Base-by-base conservation (phyloP, 352 stramenopile species). In the Globisporangium middletonii region DNA sequence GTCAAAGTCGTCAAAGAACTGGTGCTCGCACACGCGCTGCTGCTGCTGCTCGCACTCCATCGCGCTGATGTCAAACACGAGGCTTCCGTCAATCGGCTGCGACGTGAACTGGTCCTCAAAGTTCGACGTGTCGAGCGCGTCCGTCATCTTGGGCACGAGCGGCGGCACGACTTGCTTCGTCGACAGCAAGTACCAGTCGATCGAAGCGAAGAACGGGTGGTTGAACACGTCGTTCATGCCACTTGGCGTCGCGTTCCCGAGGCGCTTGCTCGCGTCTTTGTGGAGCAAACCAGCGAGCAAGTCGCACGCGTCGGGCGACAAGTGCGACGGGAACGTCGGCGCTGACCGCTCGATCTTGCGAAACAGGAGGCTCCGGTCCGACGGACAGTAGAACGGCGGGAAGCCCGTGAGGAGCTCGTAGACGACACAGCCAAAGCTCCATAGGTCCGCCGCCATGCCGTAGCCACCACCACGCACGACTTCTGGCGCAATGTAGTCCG, bases 261-360 rank as follows among this genome's bases (percentile, higher is more conserved):
- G 60, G 54, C 85, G 83, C 62, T 86, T 54, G 30, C 35, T 59
- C 3, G 71, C 60, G 41, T 93, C 76, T 58, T 93, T 90, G 48
- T 75, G 65, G 33, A 94, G 57, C 53, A 91, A 47, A 1, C 73
- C 71, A 4, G 71, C 62, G n/a, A 94, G 62, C 53, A 94, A 71
- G 41, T 75, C 68, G 47, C 71, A 71, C 28, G 79, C 76, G 16
- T 88, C 68, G 1, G 68, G 58, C 9, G 83, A 92, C 37, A 98
- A 79, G 60, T 97, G 88, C 30, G 68, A 72, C n/a, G 95, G 96
- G 69, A 98, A 99, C 28, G 73, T 77, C 9, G 98, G 81, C 37
- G 97, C 78, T 19, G 83, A 83, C 42, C 86, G 82, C 51, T 95
- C 79, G 60, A 99, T 99, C 72, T 98, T 99, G 59, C 95, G 87